Evolutionary conservation across 495 filamentous ascomycete species (phyloP), one percentile per base, ranked within the genome.

Genomic region (Chaetomidium leptoderma): DNA sequence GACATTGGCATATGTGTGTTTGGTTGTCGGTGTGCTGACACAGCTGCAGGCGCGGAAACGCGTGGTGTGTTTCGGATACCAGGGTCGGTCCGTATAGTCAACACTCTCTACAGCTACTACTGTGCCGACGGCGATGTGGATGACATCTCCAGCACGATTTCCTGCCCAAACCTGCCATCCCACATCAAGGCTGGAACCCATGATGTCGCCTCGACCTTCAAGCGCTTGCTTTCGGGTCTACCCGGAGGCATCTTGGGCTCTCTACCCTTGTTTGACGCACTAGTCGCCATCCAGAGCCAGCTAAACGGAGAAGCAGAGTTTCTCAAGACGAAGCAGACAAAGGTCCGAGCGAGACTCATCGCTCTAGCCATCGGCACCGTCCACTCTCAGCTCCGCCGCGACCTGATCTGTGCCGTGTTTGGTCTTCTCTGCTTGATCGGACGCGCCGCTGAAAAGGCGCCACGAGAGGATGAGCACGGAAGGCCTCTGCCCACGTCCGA

Each of bases 221-320:
- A 89, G 64, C 81, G 79, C 27, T 71, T 93, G 7, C 70, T 93
- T 16, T 76, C 81, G 8, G 86, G 85, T 6, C 70, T 93, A 1
- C 89, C 89, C 0, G 85, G 83, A 2, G 89, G 89, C 2, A 83
- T 92, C 36, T 73, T 93, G 11, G 89, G 89, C 14, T 87, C 86
- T 24, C 63, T 81, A 35, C 70, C 75, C 23, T 67, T 91, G 24
- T 91, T 90, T 58, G 81, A 85, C 45, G 77, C 80, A 4, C 63
- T 92, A 14, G 79, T 85, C 26, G 76, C 78, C 30, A 85, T 93
- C 32, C 80, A 82, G 42, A 73, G 72, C 30, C 80, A 84, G 43
- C 73, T 81, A 16, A 72, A 77, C 54, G 72, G 70, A 0, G 77
- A 78, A 46, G 70, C 76, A 2, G 79, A 81, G 45, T 66, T 75